Percentiles rank a stretch among this genome's conserved stretches.
These are phyloP conservation scores for Fereydounia khargensis DNA, from an alignment of 1,284 basidiomycete species.

Conservation along the genomic window DNA sequence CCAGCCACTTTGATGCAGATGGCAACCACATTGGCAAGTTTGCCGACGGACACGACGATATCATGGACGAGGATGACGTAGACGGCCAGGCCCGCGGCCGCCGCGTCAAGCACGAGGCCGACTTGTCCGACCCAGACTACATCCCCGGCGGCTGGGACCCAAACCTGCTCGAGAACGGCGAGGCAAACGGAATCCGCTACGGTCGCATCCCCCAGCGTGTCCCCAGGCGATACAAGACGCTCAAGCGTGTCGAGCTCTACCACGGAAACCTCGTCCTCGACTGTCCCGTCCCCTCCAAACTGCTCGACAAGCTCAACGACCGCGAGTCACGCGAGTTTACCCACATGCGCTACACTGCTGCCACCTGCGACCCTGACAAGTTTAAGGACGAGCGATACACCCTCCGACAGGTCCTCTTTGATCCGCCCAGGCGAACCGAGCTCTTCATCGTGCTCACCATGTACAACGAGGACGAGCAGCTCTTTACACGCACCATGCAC, in stretches of 20 bases:
- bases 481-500: constrained; percentile 53
- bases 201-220: constrained; percentile 51
- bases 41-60: constrained; percentile 29
- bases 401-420: constrained; percentile 49
- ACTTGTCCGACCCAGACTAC: constrained; percentile 15
- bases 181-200: constrained; percentile 35
- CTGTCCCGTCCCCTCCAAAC: constrained; percentile 50
- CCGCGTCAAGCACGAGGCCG: constrained; percentile 3
- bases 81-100: constrained; percentile 22
- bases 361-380: constrained; percentile 70
- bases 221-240: constrained; percentile 50
- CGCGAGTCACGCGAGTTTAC: constrained; percentile 79
- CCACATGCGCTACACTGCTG: constrained; percentile 63
- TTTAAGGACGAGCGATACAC: constrained; percentile 66
- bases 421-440: constrained; percentile 50
- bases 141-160: constrained; percentile 48
- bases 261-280: constrained; percentile 54
- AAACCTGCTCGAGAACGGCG: constrained; percentile 33
- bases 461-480: constrained; percentile 49
- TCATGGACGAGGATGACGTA: constrained; percentile 41
- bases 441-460: constrained; percentile 55
- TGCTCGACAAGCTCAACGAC: constrained; percentile 67
- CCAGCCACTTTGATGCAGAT: constrained; percentile 40
- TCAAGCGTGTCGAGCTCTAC: constrained; percentile 51
- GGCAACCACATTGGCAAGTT: constrained; percentile 39